A percentile compares a stretch with the other conserved stretches of the same genome.
Evolutionary conservation across 176 grass and related monocot genomes (phyloP).

Genomic region (Luzula sylvatica): DNA sequence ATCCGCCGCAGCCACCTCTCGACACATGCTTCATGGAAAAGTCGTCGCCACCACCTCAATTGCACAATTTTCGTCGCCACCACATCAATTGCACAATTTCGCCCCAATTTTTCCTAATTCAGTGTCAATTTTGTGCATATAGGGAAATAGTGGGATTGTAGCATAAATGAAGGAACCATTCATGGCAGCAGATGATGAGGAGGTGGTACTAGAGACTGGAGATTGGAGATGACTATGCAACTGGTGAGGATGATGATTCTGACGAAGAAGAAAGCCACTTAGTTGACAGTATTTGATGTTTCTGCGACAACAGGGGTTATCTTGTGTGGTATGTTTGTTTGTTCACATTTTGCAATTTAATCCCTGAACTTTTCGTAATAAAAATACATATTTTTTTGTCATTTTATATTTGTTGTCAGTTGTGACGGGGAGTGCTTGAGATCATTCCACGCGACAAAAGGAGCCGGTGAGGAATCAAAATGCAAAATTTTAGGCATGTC

Average conservation of each 20-base stretch:
- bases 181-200: constrained; percentile 46
- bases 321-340: constrained; percentile 37
- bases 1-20: too few relatives aligned
- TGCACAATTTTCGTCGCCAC: too few relatives aligned
- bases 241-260: too few relatives aligned
- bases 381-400: too few relatives aligned
- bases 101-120: not conserved
- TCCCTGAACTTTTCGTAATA: constrained; percentile 12
- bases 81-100: constrained; percentile 5
- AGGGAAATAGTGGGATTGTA: constrained; percentile 24
- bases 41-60: too few relatives aligned
- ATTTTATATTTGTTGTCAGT: constrained; percentile 37
- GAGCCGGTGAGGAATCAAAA: constrained; percentile 50
- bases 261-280: constrained; percentile 53
- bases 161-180: constrained; percentile 15
- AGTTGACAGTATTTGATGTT: constrained; percentile 39
- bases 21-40: too few relatives aligned
- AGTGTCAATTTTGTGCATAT: not conserved
- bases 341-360: constrained; percentile 1
- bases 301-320: constrained; percentile 61
- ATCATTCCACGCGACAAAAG: constrained; percentile 78
- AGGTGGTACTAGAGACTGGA: constrained; percentile 27
- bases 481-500: constrained; percentile 62
- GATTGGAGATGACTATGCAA: constrained; percentile 34
- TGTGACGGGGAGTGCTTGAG: constrained; percentile 92